Conservation (phyloP, 495 filamentous ascomycete genomes). For the Tricharina praecox region DNA sequence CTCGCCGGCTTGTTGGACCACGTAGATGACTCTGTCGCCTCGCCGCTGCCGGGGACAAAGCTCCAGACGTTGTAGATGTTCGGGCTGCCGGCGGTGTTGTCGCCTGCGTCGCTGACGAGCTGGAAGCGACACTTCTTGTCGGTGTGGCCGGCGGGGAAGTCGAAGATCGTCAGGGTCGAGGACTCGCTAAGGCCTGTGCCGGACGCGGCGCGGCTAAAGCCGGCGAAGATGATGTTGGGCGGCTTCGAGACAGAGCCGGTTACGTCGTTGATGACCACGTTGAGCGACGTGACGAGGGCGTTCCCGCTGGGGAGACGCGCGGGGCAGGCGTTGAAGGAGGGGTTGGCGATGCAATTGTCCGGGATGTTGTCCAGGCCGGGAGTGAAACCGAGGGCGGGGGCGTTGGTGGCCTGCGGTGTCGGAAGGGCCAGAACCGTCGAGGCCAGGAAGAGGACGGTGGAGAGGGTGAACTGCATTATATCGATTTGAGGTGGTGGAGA, state of each 20-base stretch:
- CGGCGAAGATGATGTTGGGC: neutral
- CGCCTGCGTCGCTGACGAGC: neutral
- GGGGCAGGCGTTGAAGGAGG: neutral
- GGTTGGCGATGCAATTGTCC: neutral
- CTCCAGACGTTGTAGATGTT: neutral
- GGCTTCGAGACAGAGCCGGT: neutral
- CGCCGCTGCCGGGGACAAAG: neutral
- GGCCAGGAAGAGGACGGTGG: neutral
- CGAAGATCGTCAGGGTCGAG: neutral
- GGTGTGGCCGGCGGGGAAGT: neutral
- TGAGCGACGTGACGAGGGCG: neutral
- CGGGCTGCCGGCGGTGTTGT: neutral
- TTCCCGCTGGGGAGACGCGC: neutral
- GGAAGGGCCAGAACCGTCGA: neutral
- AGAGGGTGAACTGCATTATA: neutral
- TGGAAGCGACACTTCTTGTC: conserved; percentile 1
- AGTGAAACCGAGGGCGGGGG: neutral
- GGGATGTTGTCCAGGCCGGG: neutral
- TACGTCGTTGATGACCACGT: neutral
- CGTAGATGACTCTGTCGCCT: neutral
- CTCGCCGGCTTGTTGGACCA: neutral
- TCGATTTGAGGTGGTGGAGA: too few species aligned
- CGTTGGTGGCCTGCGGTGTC: neutral
- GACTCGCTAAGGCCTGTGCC: neutral
- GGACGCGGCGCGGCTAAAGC: neutral